Evolutionary conservation across 805 yeast genomes (phyloP).

Genomic region (Pichia californica): DNA sequence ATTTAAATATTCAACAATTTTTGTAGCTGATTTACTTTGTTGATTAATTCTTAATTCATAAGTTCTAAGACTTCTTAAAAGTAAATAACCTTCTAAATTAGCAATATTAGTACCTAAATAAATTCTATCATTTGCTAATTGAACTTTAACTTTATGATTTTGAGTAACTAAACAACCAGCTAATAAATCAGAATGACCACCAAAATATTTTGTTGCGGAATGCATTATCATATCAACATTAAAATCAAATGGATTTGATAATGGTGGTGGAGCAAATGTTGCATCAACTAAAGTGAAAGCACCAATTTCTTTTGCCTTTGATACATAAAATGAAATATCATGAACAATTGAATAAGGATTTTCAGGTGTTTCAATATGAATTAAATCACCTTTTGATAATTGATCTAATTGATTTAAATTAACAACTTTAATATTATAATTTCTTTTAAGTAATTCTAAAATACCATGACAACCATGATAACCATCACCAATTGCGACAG

Average conservation of each 20-base stretch:
- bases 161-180: constrained; percentile 78
- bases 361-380: constrained; percentile 83
- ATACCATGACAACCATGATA: constrained; percentile 84
- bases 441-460: constrained; percentile 53
- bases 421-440: constrained; percentile 48
- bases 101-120: constrained; percentile 75
- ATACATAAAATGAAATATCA: constrained; percentile 58
- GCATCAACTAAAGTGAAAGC: constrained; percentile 72
- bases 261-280: constrained; percentile 92
- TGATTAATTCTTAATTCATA: constrained; percentile 61
- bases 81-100: constrained; percentile 66
- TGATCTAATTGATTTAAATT: constrained; percentile 46
- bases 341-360: constrained; percentile 72
- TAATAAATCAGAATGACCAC: constrained; percentile 90
- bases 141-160: constrained; percentile 37
- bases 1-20: constrained; percentile 52
- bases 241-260: constrained; percentile 70
- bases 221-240: constrained; percentile 91
- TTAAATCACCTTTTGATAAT: constrained; percentile 56
- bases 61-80: constrained; percentile 77
- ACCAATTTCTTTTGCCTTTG: constrained; percentile 69
- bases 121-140: constrained; percentile 56
- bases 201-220: constrained; percentile 89
- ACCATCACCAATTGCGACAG: constrained; percentile 66
- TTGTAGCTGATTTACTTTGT: constrained; percentile 59